Evolutionary conservation across 1,284 basidiomycete genomes (phyloP), one percentile per base, ranked within the genome.

Genomic region (Rhodotorula mucilaginosa): DNA sequence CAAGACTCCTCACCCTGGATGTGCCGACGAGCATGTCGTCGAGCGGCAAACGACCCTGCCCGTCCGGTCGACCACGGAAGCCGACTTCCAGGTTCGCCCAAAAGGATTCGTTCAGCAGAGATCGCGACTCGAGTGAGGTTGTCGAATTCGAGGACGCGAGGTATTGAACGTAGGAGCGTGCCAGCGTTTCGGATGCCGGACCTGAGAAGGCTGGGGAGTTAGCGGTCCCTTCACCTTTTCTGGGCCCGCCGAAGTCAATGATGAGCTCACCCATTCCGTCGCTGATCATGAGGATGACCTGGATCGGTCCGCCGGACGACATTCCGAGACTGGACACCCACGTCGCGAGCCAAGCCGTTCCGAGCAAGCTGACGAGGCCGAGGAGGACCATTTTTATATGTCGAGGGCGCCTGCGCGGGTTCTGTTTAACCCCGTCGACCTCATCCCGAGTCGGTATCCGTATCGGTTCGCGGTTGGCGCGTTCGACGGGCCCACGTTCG

Each of bases 221-320:
- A 57, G 51, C 34, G 61, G 7, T 3, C n/a, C 23, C 16, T 47
- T 16, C 26, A 10, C 4, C 49, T 19, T 16, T 1, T 46, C 34
- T 34, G 46, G 5, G 10, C 10, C 15, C 23, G 0, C 29, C 16
- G n/a, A n/a, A 18, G 8, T 1, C 16, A 39, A 59, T 23, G n/a
- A 31, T 44, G 15, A 44, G 15, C 62, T 19, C 19, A 68, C 71
- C 81, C 73, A 80, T 81, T 12, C 81, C 81, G 54, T 82, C 81
- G 56, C 76, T 78, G 69, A 82, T 78, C 80, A 82, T 81, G 21
- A 82, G 66, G 65, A 82, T 79, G 65, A 82, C 78, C 72, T 81
- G 80, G 51, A 80, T 74, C 71, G 46, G 51, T 0, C 67, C 59
- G 16, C 68, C 66, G 19, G 68, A 72, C 16, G 68, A 51, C 3